These are phyloP conservation scores for Pythium folliculosum DNA, from an alignment of 352 stramenopile genomes.

Conservation along the genomic window DNA sequence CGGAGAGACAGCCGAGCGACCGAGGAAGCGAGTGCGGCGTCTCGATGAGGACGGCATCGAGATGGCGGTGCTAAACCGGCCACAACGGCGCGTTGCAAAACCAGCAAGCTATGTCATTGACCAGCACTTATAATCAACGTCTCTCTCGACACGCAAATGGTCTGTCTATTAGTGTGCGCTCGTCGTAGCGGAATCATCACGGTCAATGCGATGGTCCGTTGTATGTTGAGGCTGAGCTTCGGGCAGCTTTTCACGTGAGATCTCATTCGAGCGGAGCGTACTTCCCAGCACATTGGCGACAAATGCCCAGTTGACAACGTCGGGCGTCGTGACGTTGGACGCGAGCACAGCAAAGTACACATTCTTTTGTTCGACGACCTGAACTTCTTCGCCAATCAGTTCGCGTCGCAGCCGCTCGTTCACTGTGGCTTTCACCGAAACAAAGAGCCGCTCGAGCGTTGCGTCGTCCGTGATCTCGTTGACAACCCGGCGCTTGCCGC, in stretches of 20 bases:
- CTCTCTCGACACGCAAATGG: not conserved
- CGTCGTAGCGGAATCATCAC: not conserved
- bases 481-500: conserved; percentile 14
- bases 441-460: conserved; percentile 26
- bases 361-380: conserved; percentile 26
- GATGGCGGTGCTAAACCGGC: conserved; percentile 7
- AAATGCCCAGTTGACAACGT: conserved; percentile 24
- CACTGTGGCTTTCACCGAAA: conserved; percentile 27
- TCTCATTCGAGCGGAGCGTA: conserved; percentile 21
- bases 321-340: conserved; percentile 26
- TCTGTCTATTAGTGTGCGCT: too few relatives aligned
- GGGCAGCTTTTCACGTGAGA: conserved; percentile 10
- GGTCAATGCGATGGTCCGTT: not conserved
- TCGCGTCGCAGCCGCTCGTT: conserved; percentile 24
- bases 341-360: conserved; percentile 27
- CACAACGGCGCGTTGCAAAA: not conserved
- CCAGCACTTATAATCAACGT: not conserved
- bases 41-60: not conserved
- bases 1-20: not conserved
- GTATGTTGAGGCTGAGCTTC: not conserved
- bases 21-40: not conserved
- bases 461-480: conserved; percentile 27
- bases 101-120: conserved; percentile 8
- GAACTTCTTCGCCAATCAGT: conserved; percentile 8
- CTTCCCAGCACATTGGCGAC: conserved; percentile 19